phyloP scores from a whole-genome alignment of 1,284 basidiomycete species.

The Anthracocystis panici-leucophaei region DNA sequence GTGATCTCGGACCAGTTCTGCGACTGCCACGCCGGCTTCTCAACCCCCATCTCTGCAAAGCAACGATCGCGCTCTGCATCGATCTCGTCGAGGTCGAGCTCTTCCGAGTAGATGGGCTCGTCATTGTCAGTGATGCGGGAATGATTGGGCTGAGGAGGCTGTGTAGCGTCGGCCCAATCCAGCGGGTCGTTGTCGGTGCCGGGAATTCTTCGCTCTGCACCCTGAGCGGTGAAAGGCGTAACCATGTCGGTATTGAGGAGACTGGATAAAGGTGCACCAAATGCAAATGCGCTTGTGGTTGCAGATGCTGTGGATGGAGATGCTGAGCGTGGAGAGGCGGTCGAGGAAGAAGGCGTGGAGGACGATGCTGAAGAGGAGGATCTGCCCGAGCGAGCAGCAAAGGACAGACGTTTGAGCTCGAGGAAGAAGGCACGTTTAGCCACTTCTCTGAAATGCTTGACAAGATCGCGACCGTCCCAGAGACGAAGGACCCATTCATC shows the following conservation, averaged over 20 bases:
- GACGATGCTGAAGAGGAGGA: slow-evolving; percentile 26
- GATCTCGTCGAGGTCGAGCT: slow-evolving; percentile 52
- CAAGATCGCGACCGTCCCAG: slow-evolving; percentile 51
- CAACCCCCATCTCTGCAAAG: slow-evolving; percentile 52
- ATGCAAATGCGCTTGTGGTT: background rate
- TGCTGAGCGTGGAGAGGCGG: slow-evolving; percentile 16
- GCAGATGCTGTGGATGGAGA: slow-evolving; percentile 18
- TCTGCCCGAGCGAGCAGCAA: slow-evolving; percentile 16
- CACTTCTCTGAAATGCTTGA: slow-evolving; percentile 47
- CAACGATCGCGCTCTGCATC: slow-evolving; percentile 45
- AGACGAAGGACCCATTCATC: slow-evolving; percentile 57
- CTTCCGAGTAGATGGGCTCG: slow-evolving; percentile 50
- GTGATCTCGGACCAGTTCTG: slow-evolving; percentile 45
- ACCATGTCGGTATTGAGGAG: slow-evolving; percentile 43
- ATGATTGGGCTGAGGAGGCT: slow-evolving; percentile 21
- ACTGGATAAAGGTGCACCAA: slow-evolving; percentile 1
- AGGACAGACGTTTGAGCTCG: slow-evolving; percentile 47
- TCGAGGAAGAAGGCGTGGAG: slow-evolving; percentile 14
- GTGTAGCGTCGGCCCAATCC: slow-evolving; percentile 46
- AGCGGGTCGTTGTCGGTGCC: slow-evolving; percentile 47
- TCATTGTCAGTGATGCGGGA: slow-evolving; percentile 30
- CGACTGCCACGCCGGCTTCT: slow-evolving; percentile 41
- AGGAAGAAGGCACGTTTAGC: slow-evolving; percentile 49
- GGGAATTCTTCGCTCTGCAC: slow-evolving; percentile 26
- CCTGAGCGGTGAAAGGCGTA: slow-evolving; percentile 30